Base-by-base conservation (phyloP, 768 basidiomycete species). In the Rubroboletus pulcherrimus region DNA sequence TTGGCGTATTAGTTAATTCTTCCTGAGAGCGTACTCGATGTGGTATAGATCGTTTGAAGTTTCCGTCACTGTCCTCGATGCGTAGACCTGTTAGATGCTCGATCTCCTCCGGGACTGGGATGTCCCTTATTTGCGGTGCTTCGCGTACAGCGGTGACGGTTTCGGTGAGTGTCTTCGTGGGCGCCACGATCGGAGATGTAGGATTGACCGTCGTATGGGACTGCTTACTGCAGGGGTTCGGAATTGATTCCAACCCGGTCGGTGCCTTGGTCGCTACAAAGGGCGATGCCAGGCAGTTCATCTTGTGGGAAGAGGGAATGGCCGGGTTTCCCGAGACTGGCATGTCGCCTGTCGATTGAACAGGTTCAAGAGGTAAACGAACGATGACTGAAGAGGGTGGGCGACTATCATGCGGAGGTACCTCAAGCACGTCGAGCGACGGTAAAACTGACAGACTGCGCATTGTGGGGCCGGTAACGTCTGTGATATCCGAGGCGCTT, bases 341-440 rank as follows among this genome's bases (percentile, higher is more conserved):
- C 7, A 48, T 19, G 17, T 42, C 47, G 26, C 21, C 34, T 15
- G 52, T 40, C n/a, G 49, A 44, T 11, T 19, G 59, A 17, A 19
- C 39, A 43, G 56, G 45, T 34, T 53, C 51, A 14, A 55, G 46
- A 3, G 67, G 63, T 3, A 56, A 67, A 30, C 63, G 59, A 51
- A 66, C n/a, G 35, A 57, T n/a, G 37, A 65, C 66, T 4, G 67
- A 60, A 19, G 67, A 66, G 11, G 59, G 61, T 5, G 63, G 63
- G 7, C 40, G 17, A 44, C 59, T 58, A 34, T 60, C 53, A 3
- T 56, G 49, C 24, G 48, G 30, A 17, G 59, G 51, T 42, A 57
- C 46, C 34, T 64, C 66, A 26, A 47, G 42, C 30, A 44, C 29
- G 12, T 68, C 64, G 19, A 61, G 51, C 12, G 57, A 48, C 0